Evolutionary conservation across 1,284 basidiomycete species (phyloP).

Genomic region (Ustilago trichophora): DNA sequence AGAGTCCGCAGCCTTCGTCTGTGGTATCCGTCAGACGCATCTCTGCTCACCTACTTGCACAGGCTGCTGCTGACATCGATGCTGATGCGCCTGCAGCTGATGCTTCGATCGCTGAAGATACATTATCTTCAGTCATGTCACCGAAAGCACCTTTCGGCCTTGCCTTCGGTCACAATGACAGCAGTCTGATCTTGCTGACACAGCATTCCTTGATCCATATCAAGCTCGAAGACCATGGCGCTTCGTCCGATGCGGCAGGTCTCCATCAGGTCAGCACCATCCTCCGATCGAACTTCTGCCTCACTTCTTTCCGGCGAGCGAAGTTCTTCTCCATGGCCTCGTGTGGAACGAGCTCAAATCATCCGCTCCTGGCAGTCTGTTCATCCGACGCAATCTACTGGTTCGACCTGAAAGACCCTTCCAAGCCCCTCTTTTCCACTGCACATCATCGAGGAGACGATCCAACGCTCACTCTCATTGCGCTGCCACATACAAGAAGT

Average conservation of each 20-base stretch:
- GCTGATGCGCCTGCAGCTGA: too few relatives aligned
- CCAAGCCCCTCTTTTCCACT: slow-evolving; percentile 14
- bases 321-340: slow-evolving; percentile 24
- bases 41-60: too few relatives aligned
- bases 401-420: slow-evolving; percentile 13
- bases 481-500: background rate
- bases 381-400: slow-evolving; percentile 34
- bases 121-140: too few relatives aligned
- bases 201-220: slow-evolving; percentile 10
- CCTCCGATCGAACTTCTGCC: slow-evolving; percentile 11
- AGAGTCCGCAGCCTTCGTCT: too few relatives aligned
- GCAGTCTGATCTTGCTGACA: slow-evolving; percentile 7
- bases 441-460: slow-evolving; percentile 42
- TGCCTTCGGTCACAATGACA: slow-evolving; percentile 4
- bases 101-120: too few relatives aligned
- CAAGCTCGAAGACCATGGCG: background rate
- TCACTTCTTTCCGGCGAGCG: slow-evolving; percentile 16
- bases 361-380: slow-evolving; percentile 26
- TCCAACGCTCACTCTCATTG: slow-evolving; percentile 12
- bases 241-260: background rate
- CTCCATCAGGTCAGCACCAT: background rate
- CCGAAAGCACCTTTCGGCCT: slow-evolving; percentile 1
- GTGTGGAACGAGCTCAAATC: background rate
- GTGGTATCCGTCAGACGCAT: background rate
- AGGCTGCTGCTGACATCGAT: too few relatives aligned